These are phyloP conservation scores for Eucalyptus leucophloia DNA, from an alignment of 345 rosid genomes.

Conservation along the genomic window DNA sequence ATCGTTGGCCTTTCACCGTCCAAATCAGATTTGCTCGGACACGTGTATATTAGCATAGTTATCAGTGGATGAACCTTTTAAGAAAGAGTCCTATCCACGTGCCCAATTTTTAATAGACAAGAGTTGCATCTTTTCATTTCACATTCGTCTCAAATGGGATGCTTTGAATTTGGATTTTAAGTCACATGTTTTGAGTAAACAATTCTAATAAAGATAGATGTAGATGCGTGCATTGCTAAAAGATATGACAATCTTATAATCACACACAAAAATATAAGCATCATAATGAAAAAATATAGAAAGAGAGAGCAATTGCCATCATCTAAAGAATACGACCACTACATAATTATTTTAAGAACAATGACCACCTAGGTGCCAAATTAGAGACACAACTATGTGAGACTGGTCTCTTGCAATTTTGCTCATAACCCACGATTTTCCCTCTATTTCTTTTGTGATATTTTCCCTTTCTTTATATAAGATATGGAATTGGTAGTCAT, in stretches of 20 bases:
- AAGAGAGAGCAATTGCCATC: neutral
- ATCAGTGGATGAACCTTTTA: neutral
- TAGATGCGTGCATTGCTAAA: too few relatives aligned
- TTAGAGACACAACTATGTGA: neutral
- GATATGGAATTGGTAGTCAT: neutral
- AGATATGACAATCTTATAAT: neutral
- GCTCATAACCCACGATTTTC: rapidly evolving
- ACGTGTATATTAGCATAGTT: neutral
- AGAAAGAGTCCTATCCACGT: neutral
- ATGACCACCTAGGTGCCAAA: neutral
- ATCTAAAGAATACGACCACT: rapidly evolving
- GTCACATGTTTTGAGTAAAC: neutral
- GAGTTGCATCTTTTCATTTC: neutral
- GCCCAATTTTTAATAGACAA: neutral
- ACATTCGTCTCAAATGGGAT: neutral
- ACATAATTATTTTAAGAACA: neutral
- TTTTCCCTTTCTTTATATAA: neutral
- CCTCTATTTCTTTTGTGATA: neutral
- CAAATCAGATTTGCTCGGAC: neutral
- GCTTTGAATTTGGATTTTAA: neutral
- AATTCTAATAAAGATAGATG: neutral
- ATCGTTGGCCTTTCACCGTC: neutral
- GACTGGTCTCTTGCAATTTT: neutral
- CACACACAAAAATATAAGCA: rapidly evolving
- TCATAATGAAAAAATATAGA: neutral